Conservation (phyloP, 345 rosid species). For the Bruguiera gymnorhiza region DNA sequence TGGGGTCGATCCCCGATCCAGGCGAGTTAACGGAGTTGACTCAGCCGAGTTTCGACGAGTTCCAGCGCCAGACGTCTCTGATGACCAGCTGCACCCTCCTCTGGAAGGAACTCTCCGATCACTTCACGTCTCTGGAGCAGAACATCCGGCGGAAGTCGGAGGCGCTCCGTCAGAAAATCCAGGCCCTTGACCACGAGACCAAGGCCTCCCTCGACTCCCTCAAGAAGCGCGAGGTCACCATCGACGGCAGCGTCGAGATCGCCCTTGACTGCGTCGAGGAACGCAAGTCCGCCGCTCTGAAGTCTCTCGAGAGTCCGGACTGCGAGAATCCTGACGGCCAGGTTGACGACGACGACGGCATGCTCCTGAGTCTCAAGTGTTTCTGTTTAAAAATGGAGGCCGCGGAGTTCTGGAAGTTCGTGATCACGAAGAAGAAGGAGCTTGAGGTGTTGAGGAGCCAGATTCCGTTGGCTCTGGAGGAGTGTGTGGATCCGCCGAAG, state of each 20-base stretch:
- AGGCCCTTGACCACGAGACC: conserved; percentile 61
- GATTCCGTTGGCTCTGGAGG: conserved; percentile 64
- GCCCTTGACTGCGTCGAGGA: conserved; percentile 57
- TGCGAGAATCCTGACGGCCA: conserved; percentile 52
- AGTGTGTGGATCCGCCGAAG: conserved; percentile 87
- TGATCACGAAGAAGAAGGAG: conserved; percentile 74
- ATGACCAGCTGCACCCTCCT: conserved; percentile 98
- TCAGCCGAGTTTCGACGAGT: conserved; percentile 91
- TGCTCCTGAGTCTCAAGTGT: conserved; percentile 42
- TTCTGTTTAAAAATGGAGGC: conserved; percentile 73
- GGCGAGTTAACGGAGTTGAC: conserved; percentile 76
- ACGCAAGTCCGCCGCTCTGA: conserved; percentile 46
- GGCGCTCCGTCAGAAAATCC: conserved; percentile 69
- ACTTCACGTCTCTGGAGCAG: conserved; percentile 79
- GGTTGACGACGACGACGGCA: conserved; percentile 76
- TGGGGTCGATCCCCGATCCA: conserved; percentile 98
- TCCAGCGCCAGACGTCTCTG: conserved; percentile 83
- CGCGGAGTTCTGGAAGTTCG: conserved; percentile 71
- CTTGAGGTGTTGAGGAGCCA: conserved; percentile 54
- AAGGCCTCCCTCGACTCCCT: conserved; percentile 70
- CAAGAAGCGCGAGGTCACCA: conserved; percentile 80
- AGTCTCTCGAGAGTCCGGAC: conserved; percentile 31
- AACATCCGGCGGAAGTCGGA: conserved; percentile 75
- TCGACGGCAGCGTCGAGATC: conserved; percentile 82
- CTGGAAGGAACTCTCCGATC: conserved; percentile 98